Conservation (phyloP, 1,284 basidiomycete genomes). For the Xerocomus minutiporus region DNA sequence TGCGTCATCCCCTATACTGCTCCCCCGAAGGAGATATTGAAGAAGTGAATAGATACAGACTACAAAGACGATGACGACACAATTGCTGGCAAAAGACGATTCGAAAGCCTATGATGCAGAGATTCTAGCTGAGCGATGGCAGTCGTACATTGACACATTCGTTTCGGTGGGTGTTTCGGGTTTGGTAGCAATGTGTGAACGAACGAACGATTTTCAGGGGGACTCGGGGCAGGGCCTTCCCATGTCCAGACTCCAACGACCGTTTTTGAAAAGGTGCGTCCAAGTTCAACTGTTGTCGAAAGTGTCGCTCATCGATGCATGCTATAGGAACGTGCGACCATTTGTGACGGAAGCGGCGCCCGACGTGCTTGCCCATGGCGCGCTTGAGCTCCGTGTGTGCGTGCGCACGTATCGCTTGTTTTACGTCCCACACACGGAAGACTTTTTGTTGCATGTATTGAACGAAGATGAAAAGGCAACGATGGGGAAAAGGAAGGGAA, state of each 20-base stretch:
- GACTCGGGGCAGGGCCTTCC: constrained; percentile 51
- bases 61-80: constrained; percentile 72
- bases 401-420: constrained; percentile 82
- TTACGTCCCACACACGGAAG: constrained; percentile 72
- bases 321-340: constrained; percentile 42
- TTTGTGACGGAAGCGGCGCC: constrained; percentile 36
- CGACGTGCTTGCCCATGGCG: constrained; percentile 50
- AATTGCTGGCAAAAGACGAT: constrained; percentile 89
- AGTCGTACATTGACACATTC: constrained; percentile 86
- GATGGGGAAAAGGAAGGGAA: constrained; percentile 2
- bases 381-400: constrained; percentile 78
- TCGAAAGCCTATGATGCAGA: constrained; percentile 82
- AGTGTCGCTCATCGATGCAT: not conserved
- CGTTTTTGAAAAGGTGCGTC: constrained; percentile 72
- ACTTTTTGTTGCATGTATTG: constrained; percentile 45
- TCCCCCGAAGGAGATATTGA: constrained; percentile 5
- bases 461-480: constrained; percentile 10
- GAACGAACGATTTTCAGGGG: constrained; percentile 35
- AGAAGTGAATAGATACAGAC: constrained; percentile 53
- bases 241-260: constrained; percentile 51
- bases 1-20: constrained; percentile 35
- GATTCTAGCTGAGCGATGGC: constrained; percentile 79
- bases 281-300: not conserved
- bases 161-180: constrained; percentile 56
- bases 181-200: not conserved